Conservation (phyloP, 2,329 filamentous ascomycete species). For the Aspergillus costaricaensis region DNA sequence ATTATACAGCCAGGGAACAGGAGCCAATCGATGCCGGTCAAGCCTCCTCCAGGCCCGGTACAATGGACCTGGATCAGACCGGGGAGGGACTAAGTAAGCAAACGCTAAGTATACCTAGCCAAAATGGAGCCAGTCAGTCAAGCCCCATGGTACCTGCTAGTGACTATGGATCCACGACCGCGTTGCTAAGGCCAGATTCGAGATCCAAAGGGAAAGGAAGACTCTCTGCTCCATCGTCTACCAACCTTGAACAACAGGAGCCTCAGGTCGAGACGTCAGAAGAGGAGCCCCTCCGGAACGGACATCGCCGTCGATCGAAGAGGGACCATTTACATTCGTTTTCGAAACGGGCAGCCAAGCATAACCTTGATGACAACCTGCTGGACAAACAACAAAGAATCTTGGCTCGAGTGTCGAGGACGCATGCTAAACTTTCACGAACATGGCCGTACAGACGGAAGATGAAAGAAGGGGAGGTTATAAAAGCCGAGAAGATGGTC, state of each 20-base stretch:
- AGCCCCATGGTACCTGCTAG: constrained; percentile 28
- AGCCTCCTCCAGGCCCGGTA: constrained; percentile 19
- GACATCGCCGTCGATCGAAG: constrained; percentile 15
- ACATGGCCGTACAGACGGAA: constrained; percentile 40
- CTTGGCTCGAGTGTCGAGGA: constrained; percentile 40
- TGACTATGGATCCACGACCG: constrained; percentile 37
- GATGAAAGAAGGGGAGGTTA: constrained; percentile 59
- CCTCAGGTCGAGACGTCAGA: constrained; percentile 31
- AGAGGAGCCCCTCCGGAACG: constrained; percentile 13
- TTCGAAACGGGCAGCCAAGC: constrained; percentile 43
- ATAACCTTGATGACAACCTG: constrained; percentile 48
- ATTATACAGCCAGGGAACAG: constrained; percentile 35
- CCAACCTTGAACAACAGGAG: constrained; percentile 36
- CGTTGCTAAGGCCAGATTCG: constrained; percentile 31
- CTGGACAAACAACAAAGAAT: constrained; percentile 44
- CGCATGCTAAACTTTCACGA: constrained; percentile 37
- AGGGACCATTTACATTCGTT: constrained; percentile 24
- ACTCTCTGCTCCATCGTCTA: constrained; percentile 15
- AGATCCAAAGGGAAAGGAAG: constrained; percentile 25
- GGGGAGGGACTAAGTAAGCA: constrained; percentile 14
- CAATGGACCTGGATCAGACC: constrained; percentile 6
- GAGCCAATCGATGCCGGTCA: constrained; percentile 18
- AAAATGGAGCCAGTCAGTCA: constrained; percentile 23
- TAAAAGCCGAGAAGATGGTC: constrained; percentile 70
- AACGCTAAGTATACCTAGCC: constrained; percentile 20